These are phyloP conservation scores for Spirogloea muscicola DNA, from an alignment of 139 green algal genomes.

Conservation along the genomic window DNA sequence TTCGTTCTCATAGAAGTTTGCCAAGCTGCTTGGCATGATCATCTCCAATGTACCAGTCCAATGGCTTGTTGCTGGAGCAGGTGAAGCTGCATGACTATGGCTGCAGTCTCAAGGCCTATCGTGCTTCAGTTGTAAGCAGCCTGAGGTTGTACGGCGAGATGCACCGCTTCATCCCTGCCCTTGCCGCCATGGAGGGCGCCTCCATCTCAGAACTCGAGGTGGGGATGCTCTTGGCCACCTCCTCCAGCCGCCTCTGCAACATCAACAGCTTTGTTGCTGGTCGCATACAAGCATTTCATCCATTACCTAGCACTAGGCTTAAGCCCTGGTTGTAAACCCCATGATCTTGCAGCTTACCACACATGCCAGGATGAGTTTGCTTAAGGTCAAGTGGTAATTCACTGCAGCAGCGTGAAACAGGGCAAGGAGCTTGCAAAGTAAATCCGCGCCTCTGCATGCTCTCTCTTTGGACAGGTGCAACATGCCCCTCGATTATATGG, in stretches of 20 bases:
- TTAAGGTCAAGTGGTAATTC: no score
- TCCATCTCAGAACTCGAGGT: conserved; percentile 48
- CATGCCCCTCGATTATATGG: conserved; percentile 37
- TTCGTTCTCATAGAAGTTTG: no score
- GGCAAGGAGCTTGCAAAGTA: neutral
- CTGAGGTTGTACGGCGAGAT: conserved; percentile 50
- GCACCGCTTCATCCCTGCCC: conserved; percentile 50
- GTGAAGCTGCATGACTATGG: conserved; percentile 50
- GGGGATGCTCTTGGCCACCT: neutral
- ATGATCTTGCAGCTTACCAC: no score
- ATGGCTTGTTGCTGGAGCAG: no score
- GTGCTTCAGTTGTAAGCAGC: conserved; percentile 6
- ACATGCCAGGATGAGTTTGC: no score
- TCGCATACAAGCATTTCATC: neutral
- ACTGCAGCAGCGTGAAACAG: no score
- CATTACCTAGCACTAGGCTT: neutral
- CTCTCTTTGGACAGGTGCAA: conserved; percentile 17
- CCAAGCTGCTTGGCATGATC: no score
- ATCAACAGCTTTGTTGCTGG: neutral
- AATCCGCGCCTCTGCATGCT: neutral
- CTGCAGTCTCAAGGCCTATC: conserved; percentile 51
- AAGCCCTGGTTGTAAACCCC: neutral
- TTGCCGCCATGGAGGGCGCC: conserved; percentile 49
- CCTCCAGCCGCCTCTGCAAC: neutral
- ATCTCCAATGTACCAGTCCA: no score